These are phyloP conservation scores for Cystofilobasidium macerans DNA, from an alignment of 768 basidiomycete genomes.

Conservation along the genomic window DNA sequence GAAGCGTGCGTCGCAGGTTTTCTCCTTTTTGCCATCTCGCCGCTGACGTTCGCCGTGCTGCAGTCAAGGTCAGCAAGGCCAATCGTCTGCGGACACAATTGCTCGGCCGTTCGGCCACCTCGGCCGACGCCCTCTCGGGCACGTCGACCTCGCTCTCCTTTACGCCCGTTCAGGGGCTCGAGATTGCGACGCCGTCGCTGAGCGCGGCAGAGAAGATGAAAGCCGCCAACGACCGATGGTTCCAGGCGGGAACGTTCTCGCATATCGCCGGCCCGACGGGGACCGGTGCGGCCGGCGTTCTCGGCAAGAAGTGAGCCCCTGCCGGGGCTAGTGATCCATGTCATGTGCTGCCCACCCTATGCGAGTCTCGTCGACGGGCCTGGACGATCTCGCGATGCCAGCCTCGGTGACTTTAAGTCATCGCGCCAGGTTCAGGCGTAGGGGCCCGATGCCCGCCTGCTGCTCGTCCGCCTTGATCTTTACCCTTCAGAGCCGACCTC, in stretches of 20 bases:
- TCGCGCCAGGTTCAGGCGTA: no score
- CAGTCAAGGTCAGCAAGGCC: conserved; percentile 90
- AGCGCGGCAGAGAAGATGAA: conserved; percentile 71
- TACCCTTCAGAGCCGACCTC: no score
- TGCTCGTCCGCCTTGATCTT: no score
- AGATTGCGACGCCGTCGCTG: conserved; percentile 68
- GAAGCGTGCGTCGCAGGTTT: conserved; percentile 52
- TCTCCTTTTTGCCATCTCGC: not conserved
- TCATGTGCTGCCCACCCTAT: no score
- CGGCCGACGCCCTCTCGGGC: conserved; percentile 54
- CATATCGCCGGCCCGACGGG: conserved; percentile 16
- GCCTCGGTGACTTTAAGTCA: no score
- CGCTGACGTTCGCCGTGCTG: not conserved
- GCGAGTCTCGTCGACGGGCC: no score
- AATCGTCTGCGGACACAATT: conserved; percentile 83
- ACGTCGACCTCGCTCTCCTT: conserved; percentile 85
- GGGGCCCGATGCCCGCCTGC: no score
- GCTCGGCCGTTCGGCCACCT: conserved; percentile 60
- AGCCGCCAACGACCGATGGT: conserved; percentile 96
- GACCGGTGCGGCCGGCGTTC: conserved; percentile 12
- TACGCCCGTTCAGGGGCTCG: conserved; percentile 94
- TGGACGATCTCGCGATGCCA: no score
- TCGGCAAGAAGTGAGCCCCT: conserved; percentile 13
- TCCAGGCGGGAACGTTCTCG: conserved; percentile 36
- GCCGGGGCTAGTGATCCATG: no score